Conservation (phyloP, 768 basidiomycete genomes). For the Fomitopsis serialis region DNA sequence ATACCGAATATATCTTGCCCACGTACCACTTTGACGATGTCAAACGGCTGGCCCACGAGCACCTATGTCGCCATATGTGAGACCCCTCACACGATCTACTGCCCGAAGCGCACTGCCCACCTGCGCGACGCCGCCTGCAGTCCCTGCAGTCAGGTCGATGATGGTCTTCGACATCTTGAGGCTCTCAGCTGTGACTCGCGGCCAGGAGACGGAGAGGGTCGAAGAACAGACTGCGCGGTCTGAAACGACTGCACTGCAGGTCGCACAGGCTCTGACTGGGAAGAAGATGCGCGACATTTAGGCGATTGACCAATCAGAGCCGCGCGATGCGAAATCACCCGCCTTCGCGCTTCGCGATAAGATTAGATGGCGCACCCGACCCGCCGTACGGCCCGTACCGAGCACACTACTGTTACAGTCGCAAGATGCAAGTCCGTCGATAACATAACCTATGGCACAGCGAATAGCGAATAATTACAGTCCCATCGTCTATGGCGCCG, state of each 20-base stretch:
- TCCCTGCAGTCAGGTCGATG: constrained; percentile 87
- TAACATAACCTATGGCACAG: constrained; percentile 1
- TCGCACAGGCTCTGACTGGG: background rate
- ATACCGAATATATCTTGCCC: constrained; percentile 3
- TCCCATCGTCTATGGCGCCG: constrained; percentile 7
- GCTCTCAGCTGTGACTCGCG: background rate
- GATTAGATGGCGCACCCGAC: constrained; percentile 15
- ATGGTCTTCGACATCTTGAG: constrained; percentile 51
- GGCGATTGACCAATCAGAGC: constrained; percentile 14
- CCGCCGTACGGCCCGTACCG: no score
- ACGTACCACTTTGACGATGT: constrained; percentile 94
- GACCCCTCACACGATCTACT: constrained; percentile 4
- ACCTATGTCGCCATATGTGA: constrained; percentile 42
- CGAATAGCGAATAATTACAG: constrained; percentile 11
- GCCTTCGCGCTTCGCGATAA: constrained; percentile 14
- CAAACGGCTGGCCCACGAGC: constrained; percentile 90
- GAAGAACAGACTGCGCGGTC: background rate
- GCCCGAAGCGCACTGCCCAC: constrained; percentile 28
- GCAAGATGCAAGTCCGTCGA: background rate
- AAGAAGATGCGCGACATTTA: constrained; percentile 4
- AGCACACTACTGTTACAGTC: background rate
- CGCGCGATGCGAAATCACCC: constrained; percentile 9
- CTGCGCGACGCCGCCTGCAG: constrained; percentile 88
- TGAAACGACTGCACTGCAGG: no score
- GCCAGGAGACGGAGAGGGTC: background rate